Evolutionary conservation across 2,329 filamentous ascomycete genomes (phyloP).

Genomic region (Penicillium sp.): DNA sequence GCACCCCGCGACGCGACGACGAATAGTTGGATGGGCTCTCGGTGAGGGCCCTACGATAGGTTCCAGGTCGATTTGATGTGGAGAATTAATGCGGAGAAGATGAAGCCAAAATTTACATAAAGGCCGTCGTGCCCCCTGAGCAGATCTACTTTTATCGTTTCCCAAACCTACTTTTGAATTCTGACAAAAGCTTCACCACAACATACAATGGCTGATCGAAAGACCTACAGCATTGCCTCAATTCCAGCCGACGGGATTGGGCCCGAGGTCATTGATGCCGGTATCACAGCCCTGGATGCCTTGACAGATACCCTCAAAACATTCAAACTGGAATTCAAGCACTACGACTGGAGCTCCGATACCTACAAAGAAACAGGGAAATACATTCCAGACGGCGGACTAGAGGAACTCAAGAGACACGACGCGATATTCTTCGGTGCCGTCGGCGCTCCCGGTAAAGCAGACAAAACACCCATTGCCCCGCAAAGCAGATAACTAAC

Average conservation of each 20-base stretch:
- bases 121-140: background rate
- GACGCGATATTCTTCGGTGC: conserved; percentile 67
- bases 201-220: conserved; percentile 8
- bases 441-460: conserved; percentile 57
- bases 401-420: conserved; percentile 55
- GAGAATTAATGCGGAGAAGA: background rate
- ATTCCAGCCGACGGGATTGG: conserved; percentile 70
- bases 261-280: conserved; percentile 62
- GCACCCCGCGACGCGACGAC: conserved; percentile 7
- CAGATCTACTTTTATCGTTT: background rate
- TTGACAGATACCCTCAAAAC: conserved; percentile 46
- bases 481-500: background rate
- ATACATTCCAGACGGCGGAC: conserved; percentile 60
- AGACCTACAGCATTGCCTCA: conserved; percentile 54
- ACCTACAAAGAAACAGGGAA: conserved; percentile 63
- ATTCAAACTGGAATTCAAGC: conserved; percentile 59
- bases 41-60: conserved; percentile 10
- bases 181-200: background rate
- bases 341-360: conserved; percentile 65
- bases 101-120: background rate
- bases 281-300: conserved; percentile 57
- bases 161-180: background rate
- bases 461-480: background rate
- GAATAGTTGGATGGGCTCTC: background rate
- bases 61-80: background rate